Base-by-base conservation (phyloP, 1,139 yeast genomes). In the Lodderomyces parapsilosis region DNA sequence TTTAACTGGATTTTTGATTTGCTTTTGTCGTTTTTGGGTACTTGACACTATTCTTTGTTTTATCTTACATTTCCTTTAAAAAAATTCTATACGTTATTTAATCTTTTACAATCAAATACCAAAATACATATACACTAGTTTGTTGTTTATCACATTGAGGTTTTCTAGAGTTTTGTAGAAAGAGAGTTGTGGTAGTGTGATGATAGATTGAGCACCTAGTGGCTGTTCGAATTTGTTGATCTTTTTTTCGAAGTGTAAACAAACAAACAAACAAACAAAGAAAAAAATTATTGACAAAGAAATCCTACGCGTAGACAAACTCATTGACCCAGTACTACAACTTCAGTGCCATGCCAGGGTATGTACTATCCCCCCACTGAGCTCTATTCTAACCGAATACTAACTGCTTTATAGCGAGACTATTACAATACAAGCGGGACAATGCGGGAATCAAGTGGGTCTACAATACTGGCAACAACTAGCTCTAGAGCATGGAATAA, bases 361-460 rank as follows among this genome's bases (percentile, higher is more conserved):
- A 61, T 49, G 66, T 60, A 15, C 5, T 11, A n/a, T 3, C 22
- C 15, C 22, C 10, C 22, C 6, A 19, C 10, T 13, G 23, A 11
- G 10, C 5, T 10, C 7, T 6, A 18, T 2, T 18, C 17, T 18
- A 11, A 2, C 14, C 10, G 7, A n/a, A 13, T 58, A 63, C 74
- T 66, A 67, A 69, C 72, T 23, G 14, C n/a, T 23, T n/a, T 19
- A 35, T 39, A 65, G 74, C 2, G 72, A 65, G 53, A 69, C 74
- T 3, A 60, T 74, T 11, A 70, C 77, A 11, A 54, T 74, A 25
- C 79, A 73, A 52, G 68, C 71, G 43, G 90, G 96, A 24, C 99
- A 93, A 66, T 94, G 99, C 66, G 99, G 99, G 42, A 93, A 93
- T 63, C 99, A 93, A 60, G 85, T 93, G 1, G 98, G 98, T 17